Conservation (phyloP, 345 rosid species). For the Physaria fendleri region DNA sequence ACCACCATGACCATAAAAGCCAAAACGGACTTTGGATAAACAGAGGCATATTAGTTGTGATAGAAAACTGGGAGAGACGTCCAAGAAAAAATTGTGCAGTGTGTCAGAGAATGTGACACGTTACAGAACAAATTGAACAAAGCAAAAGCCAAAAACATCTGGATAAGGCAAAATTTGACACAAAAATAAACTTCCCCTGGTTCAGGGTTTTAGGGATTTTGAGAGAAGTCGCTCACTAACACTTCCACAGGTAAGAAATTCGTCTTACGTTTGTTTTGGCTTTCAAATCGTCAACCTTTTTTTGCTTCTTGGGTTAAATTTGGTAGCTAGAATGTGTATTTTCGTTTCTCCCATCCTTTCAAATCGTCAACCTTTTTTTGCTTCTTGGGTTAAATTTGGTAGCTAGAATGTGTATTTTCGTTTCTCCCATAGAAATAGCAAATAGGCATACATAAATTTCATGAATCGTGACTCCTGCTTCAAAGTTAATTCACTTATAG, state of each 20-base stretch:
- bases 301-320: not conserved
- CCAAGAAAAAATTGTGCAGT: too few relatives aligned
- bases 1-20: too few relatives aligned
- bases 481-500: not conserved
- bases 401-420: not conserved
- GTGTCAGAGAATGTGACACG: too few relatives aligned
- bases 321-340: not conserved
- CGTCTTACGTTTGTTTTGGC: not conserved
- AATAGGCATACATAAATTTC: not conserved
- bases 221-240: constrained; percentile 9
- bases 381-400: not conserved
- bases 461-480: not conserved
- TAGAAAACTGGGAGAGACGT: too few relatives aligned
- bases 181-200: too few relatives aligned
- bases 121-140: too few relatives aligned
- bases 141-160: too few relatives aligned
- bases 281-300: not conserved
- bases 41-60: too few relatives aligned
- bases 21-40: too few relatives aligned
- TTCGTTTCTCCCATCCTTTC: not conserved
- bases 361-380: not conserved
- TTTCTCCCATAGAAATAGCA: not conserved
- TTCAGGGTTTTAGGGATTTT: constrained; percentile 23
- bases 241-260: not conserved
- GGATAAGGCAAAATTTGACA: too few relatives aligned